Conservation (phyloP, 2,329 filamentous ascomycete genomes). For the Chaetomiaceae sp. region DNA sequence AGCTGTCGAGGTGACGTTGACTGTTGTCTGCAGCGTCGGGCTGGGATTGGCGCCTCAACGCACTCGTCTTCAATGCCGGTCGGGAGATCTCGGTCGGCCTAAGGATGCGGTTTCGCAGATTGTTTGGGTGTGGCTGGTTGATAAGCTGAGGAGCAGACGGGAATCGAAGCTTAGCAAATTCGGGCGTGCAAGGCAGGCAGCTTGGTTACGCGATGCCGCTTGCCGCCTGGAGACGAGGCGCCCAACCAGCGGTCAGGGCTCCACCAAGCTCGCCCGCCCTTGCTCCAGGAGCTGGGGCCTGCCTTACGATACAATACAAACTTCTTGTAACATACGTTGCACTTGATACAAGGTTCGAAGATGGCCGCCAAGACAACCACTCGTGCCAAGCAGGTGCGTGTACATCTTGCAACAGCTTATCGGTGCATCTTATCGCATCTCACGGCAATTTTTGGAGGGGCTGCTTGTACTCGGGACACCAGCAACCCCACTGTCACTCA, state of each 20-base stretch:
- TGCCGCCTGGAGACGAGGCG: constrained; percentile 24
- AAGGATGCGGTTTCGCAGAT: neutral
- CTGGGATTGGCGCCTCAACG: constrained; percentile 1
- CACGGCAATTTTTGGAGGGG: constrained; percentile 21
- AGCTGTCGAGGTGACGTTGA: neutral
- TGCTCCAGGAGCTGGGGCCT: constrained; percentile 1
- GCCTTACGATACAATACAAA: no score
- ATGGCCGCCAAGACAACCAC: no score
- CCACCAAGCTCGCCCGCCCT: constrained; percentile 24
- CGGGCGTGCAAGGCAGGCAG: constrained; percentile 18
- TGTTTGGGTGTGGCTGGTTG: constrained; percentile 6
- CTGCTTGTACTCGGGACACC: no score
- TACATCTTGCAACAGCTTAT: no score
- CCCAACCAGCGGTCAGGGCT: constrained; percentile 18
- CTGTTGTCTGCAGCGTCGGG: neutral
- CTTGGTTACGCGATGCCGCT: constrained; percentile 37
- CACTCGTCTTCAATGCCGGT: neutral
- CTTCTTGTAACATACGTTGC: no score
- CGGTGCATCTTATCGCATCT: neutral
- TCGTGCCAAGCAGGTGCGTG: no score
- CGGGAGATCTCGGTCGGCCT: constrained; percentile 9
- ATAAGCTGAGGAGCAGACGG: constrained; percentile 1
- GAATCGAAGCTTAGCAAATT: constrained; percentile 17
- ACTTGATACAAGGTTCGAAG: no score
- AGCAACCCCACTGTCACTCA: no score